Conservation (phyloP, 73 alveolate species). For the Blepharisma japonicum region DNA sequence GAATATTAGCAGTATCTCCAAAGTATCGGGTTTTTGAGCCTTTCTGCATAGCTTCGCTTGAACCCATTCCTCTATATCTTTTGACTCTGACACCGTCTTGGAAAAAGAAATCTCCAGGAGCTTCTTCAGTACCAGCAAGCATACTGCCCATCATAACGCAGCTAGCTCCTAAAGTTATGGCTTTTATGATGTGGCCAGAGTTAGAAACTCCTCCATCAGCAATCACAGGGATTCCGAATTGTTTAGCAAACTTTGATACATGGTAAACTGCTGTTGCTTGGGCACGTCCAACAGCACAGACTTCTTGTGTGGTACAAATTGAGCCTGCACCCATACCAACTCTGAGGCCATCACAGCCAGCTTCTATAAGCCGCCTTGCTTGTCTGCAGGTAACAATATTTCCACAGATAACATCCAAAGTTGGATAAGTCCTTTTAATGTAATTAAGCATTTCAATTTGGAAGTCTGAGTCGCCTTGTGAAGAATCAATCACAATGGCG, state of each 20-base stretch:
- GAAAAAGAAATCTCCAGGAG: constrained; percentile 57
- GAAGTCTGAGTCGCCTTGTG: constrained; percentile 54
- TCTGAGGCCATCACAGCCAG: constrained; percentile 52
- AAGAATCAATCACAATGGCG: constrained; percentile 50
- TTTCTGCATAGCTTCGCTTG: constrained; percentile 51
- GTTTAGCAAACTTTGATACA: constrained; percentile 32
- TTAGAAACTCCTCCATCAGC: constrained; percentile 57
- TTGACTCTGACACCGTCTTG: constrained; percentile 52
- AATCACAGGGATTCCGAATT: constrained; percentile 43
- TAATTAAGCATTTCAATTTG: constrained; percentile 45
- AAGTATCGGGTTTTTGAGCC: constrained; percentile 52
- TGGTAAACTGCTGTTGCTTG: constrained; percentile 61
- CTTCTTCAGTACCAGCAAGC: constrained; percentile 56
- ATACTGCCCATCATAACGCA: constrained; percentile 49
- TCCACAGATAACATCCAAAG: constrained; percentile 45
- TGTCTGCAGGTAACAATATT: constrained; percentile 50
- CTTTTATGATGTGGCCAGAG: constrained; percentile 51
- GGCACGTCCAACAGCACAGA: constrained; percentile 57
- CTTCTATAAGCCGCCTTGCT: constrained; percentile 48
- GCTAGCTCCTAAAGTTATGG: constrained; percentile 49
- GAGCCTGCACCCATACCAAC: constrained; percentile 67
- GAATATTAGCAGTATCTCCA: constrained; percentile 38
- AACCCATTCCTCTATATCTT: constrained; percentile 60
- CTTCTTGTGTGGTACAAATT: constrained; percentile 58
- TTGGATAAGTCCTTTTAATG: constrained; percentile 41